These are phyloP conservation scores for Cordyceps pruinosa DNA, from an alignment of 2,329 filamentous ascomycete genomes.

Conservation along the genomic window DNA sequence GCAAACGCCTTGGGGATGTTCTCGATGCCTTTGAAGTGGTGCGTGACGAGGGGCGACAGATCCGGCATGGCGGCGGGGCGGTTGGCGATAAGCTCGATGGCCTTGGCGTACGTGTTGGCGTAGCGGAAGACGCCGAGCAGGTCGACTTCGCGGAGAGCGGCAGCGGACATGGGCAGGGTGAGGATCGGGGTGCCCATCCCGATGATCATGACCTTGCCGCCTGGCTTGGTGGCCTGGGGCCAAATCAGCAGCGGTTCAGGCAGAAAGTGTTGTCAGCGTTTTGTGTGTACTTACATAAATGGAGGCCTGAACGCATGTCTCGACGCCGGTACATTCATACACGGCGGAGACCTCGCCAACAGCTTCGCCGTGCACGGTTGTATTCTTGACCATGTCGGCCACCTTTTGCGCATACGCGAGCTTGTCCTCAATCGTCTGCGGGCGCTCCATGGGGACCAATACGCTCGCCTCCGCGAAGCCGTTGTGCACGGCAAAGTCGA, in stretches of 20 bases:
- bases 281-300: conserved; percentile 51
- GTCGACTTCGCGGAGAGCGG: conserved; percentile 63
- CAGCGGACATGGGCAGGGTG: conserved; percentile 61
- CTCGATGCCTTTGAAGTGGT: conserved; percentile 58
- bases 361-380: conserved; percentile 32
- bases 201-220: conserved; percentile 63
- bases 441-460: conserved; percentile 42
- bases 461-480: conserved; percentile 49
- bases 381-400: conserved; percentile 36
- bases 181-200: conserved; percentile 68
- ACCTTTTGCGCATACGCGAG: conserved; percentile 44
- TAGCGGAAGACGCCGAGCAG: conserved; percentile 67
- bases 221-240: conserved; percentile 51
- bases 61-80: conserved; percentile 50
- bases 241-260: background rate
- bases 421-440: conserved; percentile 46
- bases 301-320: conserved; percentile 65
- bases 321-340: conserved; percentile 75
- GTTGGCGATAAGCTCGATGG: conserved; percentile 45
- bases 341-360: conserved; percentile 60
- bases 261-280: no score
- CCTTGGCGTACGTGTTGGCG: conserved; percentile 63
- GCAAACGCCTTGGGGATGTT: conserved; percentile 61
- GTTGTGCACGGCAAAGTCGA: conserved; percentile 49
- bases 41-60: conserved; percentile 62